Base-by-base conservation (phyloP, 495 filamentous ascomycete species). In the Hypomontagnella monticulosa region DNA sequence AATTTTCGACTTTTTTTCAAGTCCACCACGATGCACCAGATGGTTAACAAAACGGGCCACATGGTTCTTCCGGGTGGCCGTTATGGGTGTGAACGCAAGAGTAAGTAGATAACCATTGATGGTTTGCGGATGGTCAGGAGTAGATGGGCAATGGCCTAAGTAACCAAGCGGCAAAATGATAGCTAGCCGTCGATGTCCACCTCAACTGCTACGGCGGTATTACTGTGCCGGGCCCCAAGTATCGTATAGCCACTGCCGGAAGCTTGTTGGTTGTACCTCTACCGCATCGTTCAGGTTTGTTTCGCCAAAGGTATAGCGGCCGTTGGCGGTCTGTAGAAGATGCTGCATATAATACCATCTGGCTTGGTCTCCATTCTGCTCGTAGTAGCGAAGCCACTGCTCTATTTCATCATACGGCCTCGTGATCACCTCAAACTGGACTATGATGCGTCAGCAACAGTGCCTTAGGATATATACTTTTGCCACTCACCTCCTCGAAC, bases 321-420 rank as follows among this genome's bases (percentile, higher is more conserved):
- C 83, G 20, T 81, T 74, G 30, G 83, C 82, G 5, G 78, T 81
- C 37, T 83, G 80, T 6, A 84, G 66, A 44, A 85, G 72, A 30
- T 79, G 65, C 43, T 84, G 81, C 52, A 80, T 75, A 50, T 75
- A 73, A 36, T 58, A 71, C 70, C 75, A 81, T 55, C 69, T 72
- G 4, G 44, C 61, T 46, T 68, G 69, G 53, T 82, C 77, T 1
- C 77, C 61, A 30, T 52, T 66, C 20, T 75, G 73, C 38, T 77
- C 73, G 42, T 71, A 73, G 34, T 80, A 75, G 23, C 79, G 66
- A 33, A 78, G 74, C 66, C 76, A 76, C 4, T 75, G 71, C 33
- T 77, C 71, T 1, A 80, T 78, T 3, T 83, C 74, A 12, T 77
- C 73, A 56, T 81, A 83, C 3, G 71, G 73, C 30, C 71, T 71